phyloP scores from a whole-genome alignment of 179 eudicot species.

The Drosera spatulata region DNA sequence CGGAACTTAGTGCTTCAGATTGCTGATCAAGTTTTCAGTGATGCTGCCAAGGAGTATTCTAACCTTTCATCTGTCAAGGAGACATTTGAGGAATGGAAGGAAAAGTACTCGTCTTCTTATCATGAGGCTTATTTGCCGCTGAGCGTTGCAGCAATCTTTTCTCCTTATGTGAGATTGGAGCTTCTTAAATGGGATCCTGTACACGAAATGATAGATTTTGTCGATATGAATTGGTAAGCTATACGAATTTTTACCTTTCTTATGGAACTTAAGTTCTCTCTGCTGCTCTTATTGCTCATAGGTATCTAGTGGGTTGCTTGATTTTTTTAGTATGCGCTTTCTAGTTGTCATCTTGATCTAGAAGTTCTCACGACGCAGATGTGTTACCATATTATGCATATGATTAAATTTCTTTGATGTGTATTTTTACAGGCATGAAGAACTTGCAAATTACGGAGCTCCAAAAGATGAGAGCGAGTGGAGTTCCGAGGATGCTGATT shows the following conservation, averaged over 20 bases:
- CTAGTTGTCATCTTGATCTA: too few relatives aligned
- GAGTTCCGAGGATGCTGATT: slow-evolving; percentile 70
- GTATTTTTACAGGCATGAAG: slow-evolving; percentile 42
- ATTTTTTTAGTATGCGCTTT: too few relatives aligned
- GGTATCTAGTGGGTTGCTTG: too few relatives aligned
- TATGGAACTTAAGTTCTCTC: too few relatives aligned
- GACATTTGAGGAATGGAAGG: slow-evolving; percentile 78
- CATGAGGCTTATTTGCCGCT: slow-evolving; percentile 84
- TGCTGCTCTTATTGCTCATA: too few relatives aligned
- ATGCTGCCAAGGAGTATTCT: slow-evolving; percentile 77
- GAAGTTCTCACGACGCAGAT: too few relatives aligned
- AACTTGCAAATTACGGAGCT: slow-evolving; percentile 72
- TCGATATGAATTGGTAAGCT: slow-evolving; percentile 82
- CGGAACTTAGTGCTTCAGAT: slow-evolving; percentile 63
- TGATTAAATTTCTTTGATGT: too few relatives aligned
- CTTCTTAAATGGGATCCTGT: slow-evolving; percentile 97
- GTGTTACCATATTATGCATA: too few relatives aligned
- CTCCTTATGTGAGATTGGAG: slow-evolving; percentile 95
- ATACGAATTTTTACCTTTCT: too few relatives aligned
- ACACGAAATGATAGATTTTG: slow-evolving; percentile 70
- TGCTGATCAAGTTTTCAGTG: slow-evolving; percentile 75
- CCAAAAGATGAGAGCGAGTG: slow-evolving; percentile 53
- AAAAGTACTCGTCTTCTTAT: slow-evolving; percentile 58
- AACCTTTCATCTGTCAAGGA: slow-evolving; percentile 65
- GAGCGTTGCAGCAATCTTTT: slow-evolving; percentile 78